Evolutionary conservation across 768 basidiomycete species (phyloP).

Genomic region (Calocybe cyanea): DNA sequence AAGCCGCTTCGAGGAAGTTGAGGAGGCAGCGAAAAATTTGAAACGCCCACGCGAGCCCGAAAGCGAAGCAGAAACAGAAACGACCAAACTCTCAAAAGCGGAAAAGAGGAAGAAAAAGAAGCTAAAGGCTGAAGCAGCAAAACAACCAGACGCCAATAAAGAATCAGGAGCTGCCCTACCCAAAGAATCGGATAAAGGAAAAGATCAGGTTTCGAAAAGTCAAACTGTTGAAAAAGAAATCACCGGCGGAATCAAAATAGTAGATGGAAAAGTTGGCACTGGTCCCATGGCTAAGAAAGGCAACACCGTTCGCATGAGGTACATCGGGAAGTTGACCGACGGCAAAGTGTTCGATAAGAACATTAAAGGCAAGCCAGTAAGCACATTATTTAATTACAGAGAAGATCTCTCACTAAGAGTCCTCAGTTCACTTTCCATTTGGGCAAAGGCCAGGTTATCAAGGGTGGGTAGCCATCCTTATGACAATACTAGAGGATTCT

Average conservation of each 20-base stretch:
- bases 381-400: conserved; percentile 21
- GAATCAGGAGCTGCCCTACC: conserved; percentile 22
- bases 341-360: conserved; percentile 81
- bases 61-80: conserved; percentile 24
- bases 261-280: conserved; percentile 73
- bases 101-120: conserved; percentile 82
- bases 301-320: conserved; percentile 79
- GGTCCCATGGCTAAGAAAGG: conserved; percentile 89
- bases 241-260: conserved; percentile 69
- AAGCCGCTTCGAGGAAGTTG: conserved; percentile 77
- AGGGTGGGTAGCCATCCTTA: too few species aligned
- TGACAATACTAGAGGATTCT: neutral
- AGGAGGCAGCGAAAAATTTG: conserved; percentile 38
- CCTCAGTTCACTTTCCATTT: conserved; percentile 71
- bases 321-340: conserved; percentile 84
- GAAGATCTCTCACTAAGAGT: conserved; percentile 3
- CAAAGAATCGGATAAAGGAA: conserved; percentile 28
- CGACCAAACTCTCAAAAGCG: conserved; percentile 43
- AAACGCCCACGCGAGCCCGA: conserved; percentile 76
- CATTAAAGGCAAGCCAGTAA: conserved; percentile 80
- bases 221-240: conserved; percentile 42
- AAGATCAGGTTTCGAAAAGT: conserved; percentile 31
- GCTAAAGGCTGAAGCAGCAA: conserved; percentile 41
- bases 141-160: conserved; percentile 23
- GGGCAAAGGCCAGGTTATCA: conserved; percentile 89